These are phyloP conservation scores for Chenopodium berlandieri DNA, from an alignment of 148 eudicot species.

Conservation along the genomic window DNA sequence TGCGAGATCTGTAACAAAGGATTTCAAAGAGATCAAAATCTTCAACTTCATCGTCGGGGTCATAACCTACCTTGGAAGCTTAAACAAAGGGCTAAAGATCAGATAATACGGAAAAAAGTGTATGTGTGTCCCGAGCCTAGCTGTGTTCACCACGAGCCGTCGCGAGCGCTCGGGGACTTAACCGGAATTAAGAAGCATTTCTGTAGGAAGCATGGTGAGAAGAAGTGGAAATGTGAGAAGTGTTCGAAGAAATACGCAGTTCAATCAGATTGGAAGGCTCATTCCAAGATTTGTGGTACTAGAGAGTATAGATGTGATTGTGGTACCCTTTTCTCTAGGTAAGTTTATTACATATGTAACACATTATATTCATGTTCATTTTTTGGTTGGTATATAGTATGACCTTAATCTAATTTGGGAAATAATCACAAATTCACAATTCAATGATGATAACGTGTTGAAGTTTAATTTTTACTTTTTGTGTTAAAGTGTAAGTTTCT, in stretches of 20 bases:
- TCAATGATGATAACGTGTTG: constrained; percentile 11
- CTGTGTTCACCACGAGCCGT: constrained; percentile 74
- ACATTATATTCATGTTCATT: background rate
- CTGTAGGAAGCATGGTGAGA: constrained; percentile 66
- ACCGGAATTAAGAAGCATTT: constrained; percentile 78
- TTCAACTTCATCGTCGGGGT: constrained; percentile 72
- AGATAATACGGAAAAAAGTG: constrained; percentile 49
- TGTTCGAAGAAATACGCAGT: constrained; percentile 77
- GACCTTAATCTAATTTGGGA: background rate
- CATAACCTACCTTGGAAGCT: constrained; percentile 86
- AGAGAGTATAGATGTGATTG: constrained; percentile 73
- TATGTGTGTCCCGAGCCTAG: constrained; percentile 70
- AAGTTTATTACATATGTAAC: constrained; percentile 2
- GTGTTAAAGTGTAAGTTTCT: background rate
- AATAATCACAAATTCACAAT: background rate
- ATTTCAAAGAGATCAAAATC: constrained; percentile 74
- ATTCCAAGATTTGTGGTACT: constrained; percentile 79
- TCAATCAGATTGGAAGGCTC: constrained; percentile 86
- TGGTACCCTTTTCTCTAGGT: constrained; percentile 78
- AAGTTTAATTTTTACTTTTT: background rate
- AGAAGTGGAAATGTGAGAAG: constrained; percentile 79
- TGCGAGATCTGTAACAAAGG: constrained; percentile 79
- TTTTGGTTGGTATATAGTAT: background rate
- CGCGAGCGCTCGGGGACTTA: constrained; percentile 72
- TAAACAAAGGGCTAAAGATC: constrained; percentile 52